phyloP scores from a whole-genome alignment of 176 grass and related monocot species.

The Aegilops sharonensis region DNA sequence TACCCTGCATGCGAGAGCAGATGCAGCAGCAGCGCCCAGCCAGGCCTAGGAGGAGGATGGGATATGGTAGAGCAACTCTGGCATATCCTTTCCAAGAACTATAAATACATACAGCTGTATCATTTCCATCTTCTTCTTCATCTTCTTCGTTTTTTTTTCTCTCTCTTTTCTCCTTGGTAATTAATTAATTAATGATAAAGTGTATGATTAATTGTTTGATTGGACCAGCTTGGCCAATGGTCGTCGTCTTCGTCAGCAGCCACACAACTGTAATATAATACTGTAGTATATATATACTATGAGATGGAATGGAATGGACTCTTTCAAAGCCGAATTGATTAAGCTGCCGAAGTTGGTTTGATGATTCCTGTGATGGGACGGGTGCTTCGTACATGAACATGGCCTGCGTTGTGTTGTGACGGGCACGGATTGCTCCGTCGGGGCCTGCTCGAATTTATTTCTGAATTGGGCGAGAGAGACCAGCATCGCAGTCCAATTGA shows the following conservation, averaged over 20 bases:
- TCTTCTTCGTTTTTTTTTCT: neutral
- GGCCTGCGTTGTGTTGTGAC: conserved; percentile 4
- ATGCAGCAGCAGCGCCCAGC: neutral
- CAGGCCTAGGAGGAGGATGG: neutral
- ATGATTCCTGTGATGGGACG: neutral
- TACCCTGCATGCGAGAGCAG: neutral
- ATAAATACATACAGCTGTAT: conserved; percentile 20
- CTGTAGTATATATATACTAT: neutral
- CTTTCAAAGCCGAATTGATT: conserved; percentile 29
- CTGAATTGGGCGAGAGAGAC: neutral
- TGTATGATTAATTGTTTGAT: conserved; percentile 36
- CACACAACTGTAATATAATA: conserved; percentile 25
- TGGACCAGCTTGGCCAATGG: conserved; percentile 24
- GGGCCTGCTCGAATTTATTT: neutral
- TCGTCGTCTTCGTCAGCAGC: neutral
- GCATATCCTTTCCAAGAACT: neutral
- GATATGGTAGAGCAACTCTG: neutral
- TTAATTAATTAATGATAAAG: conserved; percentile 20
- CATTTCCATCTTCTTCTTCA: neutral
- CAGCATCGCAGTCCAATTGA: neutral
- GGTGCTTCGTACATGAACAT: conserved; percentile 1
- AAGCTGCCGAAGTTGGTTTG: conserved; percentile 48
- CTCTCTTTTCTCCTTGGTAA: neutral
- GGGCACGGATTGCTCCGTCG: neutral
- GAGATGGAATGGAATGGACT: neutral